phyloP scores from a whole-genome alignment of 805 yeast genomes.

The Wickerhamomyces canadensis region DNA sequence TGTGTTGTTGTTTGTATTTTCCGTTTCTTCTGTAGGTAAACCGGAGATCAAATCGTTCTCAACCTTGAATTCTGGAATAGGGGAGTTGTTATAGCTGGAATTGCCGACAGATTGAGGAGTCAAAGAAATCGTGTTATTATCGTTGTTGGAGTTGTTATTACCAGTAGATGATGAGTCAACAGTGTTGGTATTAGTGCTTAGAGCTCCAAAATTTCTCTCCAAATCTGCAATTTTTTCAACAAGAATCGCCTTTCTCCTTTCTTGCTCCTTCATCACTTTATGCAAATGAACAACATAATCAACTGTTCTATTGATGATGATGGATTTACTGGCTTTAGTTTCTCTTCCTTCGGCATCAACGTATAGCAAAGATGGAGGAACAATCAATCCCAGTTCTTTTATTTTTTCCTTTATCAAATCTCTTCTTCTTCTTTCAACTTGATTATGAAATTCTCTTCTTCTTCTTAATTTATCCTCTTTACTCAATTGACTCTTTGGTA shows the following conservation, averaged over 20 bases:
- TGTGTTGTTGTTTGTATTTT: neutral
- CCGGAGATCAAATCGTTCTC: slow-evolving; percentile 20
- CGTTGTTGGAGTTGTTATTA: neutral
- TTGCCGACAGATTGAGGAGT: slow-evolving; percentile 1
- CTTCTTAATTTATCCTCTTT: slow-evolving; percentile 71
- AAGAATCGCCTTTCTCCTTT: slow-evolving; percentile 38
- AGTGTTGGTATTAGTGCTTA: too few relatives aligned
- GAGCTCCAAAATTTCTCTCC: slow-evolving; percentile 20
- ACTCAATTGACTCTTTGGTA: slow-evolving; percentile 29
- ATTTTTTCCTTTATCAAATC: slow-evolving; percentile 88
- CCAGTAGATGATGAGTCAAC: too few relatives aligned
- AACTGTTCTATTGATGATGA: slow-evolving; percentile 70
- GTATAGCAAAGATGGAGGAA: slow-evolving; percentile 67
- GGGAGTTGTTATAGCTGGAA: slow-evolving; percentile 5
- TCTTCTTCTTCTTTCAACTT: slow-evolving; percentile 87
- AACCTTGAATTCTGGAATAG: slow-evolving; percentile 8
- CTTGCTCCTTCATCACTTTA: slow-evolving; percentile 54
- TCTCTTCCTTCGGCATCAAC: slow-evolving; percentile 46
- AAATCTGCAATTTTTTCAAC: slow-evolving; percentile 32
- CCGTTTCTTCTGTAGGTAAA: neutral
- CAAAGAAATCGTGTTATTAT: slow-evolving; percentile 1
- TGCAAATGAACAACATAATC: slow-evolving; percentile 69
- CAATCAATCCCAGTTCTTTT: slow-evolving; percentile 72
- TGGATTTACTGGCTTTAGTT: slow-evolving; percentile 76
- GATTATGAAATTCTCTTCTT: slow-evolving; percentile 86